phyloP scores from a whole-genome alignment of 345 rosid species.

The Euphorbia lathyris region DNA sequence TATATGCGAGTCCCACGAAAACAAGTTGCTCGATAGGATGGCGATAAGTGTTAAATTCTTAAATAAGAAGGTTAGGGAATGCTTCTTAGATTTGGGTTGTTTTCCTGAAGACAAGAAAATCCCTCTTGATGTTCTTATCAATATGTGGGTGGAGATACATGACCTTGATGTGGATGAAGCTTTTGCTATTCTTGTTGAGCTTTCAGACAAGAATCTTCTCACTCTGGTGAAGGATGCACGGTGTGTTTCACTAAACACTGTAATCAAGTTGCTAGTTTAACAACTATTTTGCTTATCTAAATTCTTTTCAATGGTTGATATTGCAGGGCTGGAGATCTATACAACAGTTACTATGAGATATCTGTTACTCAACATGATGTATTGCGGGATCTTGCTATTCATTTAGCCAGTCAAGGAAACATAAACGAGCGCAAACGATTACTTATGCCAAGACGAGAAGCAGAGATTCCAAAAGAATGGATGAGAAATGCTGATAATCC shows the following conservation, averaged over 20 bases:
- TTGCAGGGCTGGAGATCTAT: slow-evolving; percentile 63
- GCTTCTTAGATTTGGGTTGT: slow-evolving; percentile 92
- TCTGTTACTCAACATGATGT: slow-evolving; percentile 86
- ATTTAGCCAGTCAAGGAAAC: slow-evolving; percentile 43
- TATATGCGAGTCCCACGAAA: slow-evolving; percentile 68
- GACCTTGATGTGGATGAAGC: slow-evolving; percentile 58
- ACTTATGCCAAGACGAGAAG: slow-evolving; percentile 72
- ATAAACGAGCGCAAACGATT: slow-evolving; percentile 48
- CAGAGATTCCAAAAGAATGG: slow-evolving; percentile 72
- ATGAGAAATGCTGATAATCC: slow-evolving; percentile 56
- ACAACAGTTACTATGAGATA: slow-evolving; percentile 66
- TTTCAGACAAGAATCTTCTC: slow-evolving; percentile 72
- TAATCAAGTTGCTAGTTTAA: neutral
- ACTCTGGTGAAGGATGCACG: slow-evolving; percentile 76
- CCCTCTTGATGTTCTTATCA: slow-evolving; percentile 78
- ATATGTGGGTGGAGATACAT: slow-evolving; percentile 80
- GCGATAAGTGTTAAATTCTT: slow-evolving; percentile 60
- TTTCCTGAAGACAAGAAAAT: slow-evolving; percentile 95
- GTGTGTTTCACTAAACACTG: slow-evolving; percentile 26
- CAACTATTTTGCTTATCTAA: neutral
- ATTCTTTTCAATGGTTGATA: slow-evolving; percentile 18
- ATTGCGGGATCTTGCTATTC: slow-evolving; percentile 79
- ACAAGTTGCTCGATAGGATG: slow-evolving; percentile 66
- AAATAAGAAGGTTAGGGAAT: slow-evolving; percentile 46
- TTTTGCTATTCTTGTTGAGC: slow-evolving; percentile 63